Conservation (phyloP, 2,329 filamentous ascomycete species). For the Trichophyton simii region DNA sequence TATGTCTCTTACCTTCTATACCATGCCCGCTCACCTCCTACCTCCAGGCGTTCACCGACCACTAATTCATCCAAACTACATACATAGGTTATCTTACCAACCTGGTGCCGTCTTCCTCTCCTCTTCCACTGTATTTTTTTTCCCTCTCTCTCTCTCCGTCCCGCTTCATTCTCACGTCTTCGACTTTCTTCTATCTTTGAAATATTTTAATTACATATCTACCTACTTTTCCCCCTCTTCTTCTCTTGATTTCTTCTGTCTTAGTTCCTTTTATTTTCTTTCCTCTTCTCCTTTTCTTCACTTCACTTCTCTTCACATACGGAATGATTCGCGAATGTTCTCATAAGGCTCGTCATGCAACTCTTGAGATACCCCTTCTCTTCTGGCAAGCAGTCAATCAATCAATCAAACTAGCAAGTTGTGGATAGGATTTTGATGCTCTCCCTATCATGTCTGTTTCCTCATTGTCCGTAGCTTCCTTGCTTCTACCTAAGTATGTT, state of each 20-base stretch:
- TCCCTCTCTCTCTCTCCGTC: not conserved
- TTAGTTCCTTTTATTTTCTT: not conserved
- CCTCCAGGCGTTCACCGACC: not conserved
- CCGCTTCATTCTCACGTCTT: not conserved
- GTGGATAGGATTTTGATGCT: not conserved
- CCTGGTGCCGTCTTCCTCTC: not conserved
- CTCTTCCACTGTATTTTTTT: not conserved
- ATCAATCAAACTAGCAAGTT: not conserved
- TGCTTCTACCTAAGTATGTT: not conserved
- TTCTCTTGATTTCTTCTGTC: not conserved
- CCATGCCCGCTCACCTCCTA: not conserved
- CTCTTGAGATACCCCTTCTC: not conserved
- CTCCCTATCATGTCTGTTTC: not conserved
- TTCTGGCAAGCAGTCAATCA: not conserved
- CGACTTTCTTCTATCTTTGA: not conserved
- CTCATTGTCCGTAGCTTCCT: not conserved
- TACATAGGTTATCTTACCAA: not conserved
- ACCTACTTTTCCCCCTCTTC: not conserved
- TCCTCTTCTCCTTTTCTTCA: not conserved
- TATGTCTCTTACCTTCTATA: slow-evolving; percentile 2
- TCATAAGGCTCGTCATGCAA: slow-evolving; percentile 2
- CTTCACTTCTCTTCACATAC: not conserved
- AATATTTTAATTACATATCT: not conserved
- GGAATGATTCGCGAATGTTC: slow-evolving; percentile 1
- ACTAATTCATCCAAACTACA: not conserved